phyloP scores from a whole-genome alignment of 257 asterid genomes.

The Vinca minor region DNA sequence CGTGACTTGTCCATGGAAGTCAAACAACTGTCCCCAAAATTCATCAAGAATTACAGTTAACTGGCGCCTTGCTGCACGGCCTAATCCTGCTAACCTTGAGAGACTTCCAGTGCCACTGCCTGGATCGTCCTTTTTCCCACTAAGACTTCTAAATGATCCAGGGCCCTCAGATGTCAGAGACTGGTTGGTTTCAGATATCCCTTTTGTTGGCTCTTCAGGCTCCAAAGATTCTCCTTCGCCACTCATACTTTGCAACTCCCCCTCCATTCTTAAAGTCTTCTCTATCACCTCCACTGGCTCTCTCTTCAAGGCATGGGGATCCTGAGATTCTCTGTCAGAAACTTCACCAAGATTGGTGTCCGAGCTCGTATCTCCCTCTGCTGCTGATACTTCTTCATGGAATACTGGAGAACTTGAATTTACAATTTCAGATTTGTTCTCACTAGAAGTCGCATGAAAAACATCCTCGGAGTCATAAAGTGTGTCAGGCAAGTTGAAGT shows the following conservation, averaged over 20 bases:
- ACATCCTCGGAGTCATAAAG: conserved; percentile 40
- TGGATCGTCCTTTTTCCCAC: conserved; percentile 59
- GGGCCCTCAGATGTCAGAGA: conserved; percentile 59
- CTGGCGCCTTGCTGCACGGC: conserved; percentile 94
- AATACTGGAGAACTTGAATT: conserved; percentile 25
- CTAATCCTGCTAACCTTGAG: conserved; percentile 80
- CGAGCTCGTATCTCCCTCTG: conserved; percentile 22
- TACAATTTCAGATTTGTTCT: conserved; percentile 38
- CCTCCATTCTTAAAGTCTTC: conserved; percentile 38
- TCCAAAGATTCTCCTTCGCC: conserved; percentile 55
- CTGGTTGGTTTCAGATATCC: conserved; percentile 39
- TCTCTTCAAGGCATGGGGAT: conserved; percentile 19
- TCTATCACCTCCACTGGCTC: conserved; percentile 37
- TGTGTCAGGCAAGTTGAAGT: conserved; percentile 50
- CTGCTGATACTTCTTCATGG: conserved; percentile 26
- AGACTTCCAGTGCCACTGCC: conserved; percentile 92
- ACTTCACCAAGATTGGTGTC: conserved; percentile 22
- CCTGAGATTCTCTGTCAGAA: conserved; percentile 31
- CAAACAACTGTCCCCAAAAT: conserved; percentile 94
- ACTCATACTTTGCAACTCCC: conserved; percentile 32
- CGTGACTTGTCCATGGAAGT: conserved; percentile 65
- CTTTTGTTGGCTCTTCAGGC: conserved; percentile 47
- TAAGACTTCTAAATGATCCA: conserved; percentile 63
- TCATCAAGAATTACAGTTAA: conserved; percentile 60
- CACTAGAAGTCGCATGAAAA: conserved; percentile 36